Conservation (phyloP, 192 early-diverging fungal genomes). For the Gigaspora rosea region DNA sequence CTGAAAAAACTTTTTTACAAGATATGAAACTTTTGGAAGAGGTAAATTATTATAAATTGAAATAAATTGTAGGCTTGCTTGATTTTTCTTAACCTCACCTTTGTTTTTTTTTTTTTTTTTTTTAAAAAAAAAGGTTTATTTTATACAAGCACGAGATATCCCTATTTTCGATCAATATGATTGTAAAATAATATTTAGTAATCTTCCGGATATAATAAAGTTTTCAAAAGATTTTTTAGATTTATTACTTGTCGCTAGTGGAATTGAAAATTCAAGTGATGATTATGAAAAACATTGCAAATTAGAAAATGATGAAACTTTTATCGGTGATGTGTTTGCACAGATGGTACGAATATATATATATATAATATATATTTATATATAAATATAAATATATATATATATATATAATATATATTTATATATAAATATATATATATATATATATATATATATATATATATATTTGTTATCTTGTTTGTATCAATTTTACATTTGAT, state of each 20-base stretch:
- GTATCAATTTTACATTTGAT: no score
- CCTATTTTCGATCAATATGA: conserved; percentile 60
- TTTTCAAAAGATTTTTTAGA: conserved; percentile 67
- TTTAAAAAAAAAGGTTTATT: conserved; percentile 18
- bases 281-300: conserved; percentile 35
- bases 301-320: conserved; percentile 33
- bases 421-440: no score
- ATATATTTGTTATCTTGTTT: no score
- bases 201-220: conserved; percentile 72
- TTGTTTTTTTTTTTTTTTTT: no score
- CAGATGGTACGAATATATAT: conserved; percentile 41
- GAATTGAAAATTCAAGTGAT: conserved; percentile 31
- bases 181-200: conserved; percentile 73
- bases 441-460: no score
- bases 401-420: no score
- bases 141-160: conserved; percentile 27
- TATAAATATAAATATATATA: no score
- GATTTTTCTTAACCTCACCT: no score
- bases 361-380: no score
- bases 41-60: neutral
- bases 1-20: conserved; percentile 17
- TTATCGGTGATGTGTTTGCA: conserved; percentile 58
- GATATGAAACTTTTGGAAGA: conserved; percentile 28
- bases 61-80: no score
- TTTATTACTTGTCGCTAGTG: conserved; percentile 61